Base-by-base conservation (phyloP, 352 stramenopile genomes). In the Pelagophyceae sp. region DNA sequence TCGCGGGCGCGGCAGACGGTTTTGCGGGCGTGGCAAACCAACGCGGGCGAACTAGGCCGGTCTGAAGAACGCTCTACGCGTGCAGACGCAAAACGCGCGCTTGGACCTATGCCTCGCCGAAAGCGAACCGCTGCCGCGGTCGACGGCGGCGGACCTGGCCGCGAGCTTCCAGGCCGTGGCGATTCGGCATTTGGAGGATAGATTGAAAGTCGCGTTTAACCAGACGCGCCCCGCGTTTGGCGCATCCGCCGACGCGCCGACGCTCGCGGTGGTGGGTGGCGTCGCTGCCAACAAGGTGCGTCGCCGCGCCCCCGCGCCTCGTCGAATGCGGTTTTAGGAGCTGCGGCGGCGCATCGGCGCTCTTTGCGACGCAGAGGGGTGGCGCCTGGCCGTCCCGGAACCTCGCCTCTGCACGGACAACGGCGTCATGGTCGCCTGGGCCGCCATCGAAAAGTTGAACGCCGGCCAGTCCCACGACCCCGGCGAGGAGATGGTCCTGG, bases 391-490 rank as follows among this genome's bases (percentile, higher is more conserved):
- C 11, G 85, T 95, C 15, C 90, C 90, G 65, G 84, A 88, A 0
- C 82, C 89, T 29, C 85, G 91, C 77, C 90, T 98, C 60, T 99
- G 96, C 85, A 99, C 95, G 0, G 96, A 99, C 88, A 98, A 99
- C 82, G 96, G 93, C 64, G 93, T 96, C 33, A 97, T 97, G 93
- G 85, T 96, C 65, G 95, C 95, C 0, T 99, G 94, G 94, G 91
- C 94, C 11, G 94, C 92, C 6, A 82, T 94, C 31, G 90, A 95
- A 82, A 82, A 88, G 72, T 69, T 94, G 0, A 75, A 83, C 60
- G 65, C 86, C 31, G 84, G 85, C 64, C 89, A 87, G 76, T 90
- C 86, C 0, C 88, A 93, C 84, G 80, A 85, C 40, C 81, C 85
- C 3, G 79, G 85, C 40, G 83, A 79, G 29, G 88, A 92, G 76